These are phyloP conservation scores for Fusarium sambucinum DNA, from an alignment of 2,329 filamentous ascomycete genomes.

Conservation along the genomic window DNA sequence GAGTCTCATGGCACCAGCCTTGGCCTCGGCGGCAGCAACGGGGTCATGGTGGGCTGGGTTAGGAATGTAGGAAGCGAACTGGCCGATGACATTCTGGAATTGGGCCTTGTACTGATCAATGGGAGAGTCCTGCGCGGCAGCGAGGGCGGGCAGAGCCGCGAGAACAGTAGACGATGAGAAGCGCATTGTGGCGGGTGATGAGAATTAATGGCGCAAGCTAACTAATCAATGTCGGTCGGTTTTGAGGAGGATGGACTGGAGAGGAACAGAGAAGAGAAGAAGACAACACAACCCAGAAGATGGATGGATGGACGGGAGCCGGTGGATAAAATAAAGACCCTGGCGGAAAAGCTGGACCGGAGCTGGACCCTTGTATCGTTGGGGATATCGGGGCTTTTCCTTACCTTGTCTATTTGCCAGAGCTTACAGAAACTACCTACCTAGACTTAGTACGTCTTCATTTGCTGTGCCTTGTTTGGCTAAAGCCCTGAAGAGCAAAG, in stretches of 20 bases:
- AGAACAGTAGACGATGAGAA: constrained; percentile 65
- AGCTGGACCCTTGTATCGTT: constrained; percentile 45
- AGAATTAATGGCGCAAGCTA: constrained; percentile 9
- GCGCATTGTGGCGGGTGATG: constrained; percentile 62
- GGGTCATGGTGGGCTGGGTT: constrained; percentile 59
- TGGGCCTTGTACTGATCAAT: constrained; percentile 71
- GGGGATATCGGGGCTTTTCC: constrained; percentile 39
- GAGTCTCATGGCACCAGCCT: constrained; percentile 58
- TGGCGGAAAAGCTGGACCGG: constrained; percentile 41
- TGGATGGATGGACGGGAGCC: constrained; percentile 30
- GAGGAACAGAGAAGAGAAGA: constrained; percentile 25
- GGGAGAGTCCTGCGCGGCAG: constrained; percentile 64
- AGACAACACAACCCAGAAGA: constrained; percentile 27
- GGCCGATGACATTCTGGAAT: constrained; percentile 73
- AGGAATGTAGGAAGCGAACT: constrained; percentile 66
- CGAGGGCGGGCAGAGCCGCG: constrained; percentile 68
- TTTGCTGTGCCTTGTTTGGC: constrained; percentile 3
- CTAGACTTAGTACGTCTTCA: not conserved
- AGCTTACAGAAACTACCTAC: not conserved
- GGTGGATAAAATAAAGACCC: constrained; percentile 40
- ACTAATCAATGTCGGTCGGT: constrained; percentile 7
- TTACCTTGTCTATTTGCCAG: not conserved
- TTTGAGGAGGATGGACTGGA: constrained; percentile 18
- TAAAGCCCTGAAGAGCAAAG: not conserved
- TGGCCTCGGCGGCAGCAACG: constrained; percentile 57